Percentiles rank a stretch among this genome's conserved stretches.
These are phyloP conservation scores for Mallotus repandus DNA, from an alignment of 441 rosid genomes.

Conservation along the genomic window DNA sequence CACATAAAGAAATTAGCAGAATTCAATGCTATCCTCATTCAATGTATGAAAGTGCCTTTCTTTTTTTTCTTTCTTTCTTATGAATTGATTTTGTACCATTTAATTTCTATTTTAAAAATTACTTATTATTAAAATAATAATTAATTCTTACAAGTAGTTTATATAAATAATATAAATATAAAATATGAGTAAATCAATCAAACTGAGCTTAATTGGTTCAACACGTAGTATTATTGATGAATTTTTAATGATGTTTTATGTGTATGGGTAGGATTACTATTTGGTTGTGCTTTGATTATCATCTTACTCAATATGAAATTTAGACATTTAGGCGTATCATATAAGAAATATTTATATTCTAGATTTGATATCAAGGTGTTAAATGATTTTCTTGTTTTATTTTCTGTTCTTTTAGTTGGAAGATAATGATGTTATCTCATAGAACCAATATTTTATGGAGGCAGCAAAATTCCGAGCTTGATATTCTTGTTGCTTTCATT, in stretches of 20 bases:
- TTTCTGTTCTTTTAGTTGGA: background rate
- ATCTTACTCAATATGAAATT: background rate
- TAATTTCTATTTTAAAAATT: background rate
- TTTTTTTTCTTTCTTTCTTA: background rate
- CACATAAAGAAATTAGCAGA: background rate
- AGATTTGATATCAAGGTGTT: background rate
- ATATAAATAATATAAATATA: too few species aligned
- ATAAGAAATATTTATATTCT: background rate
- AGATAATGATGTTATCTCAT: background rate
- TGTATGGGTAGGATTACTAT: too few species aligned
- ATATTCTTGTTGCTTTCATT: conserved; percentile 2
- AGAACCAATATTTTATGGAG: background rate
- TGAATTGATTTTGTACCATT: background rate
- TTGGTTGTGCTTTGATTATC: background rate
- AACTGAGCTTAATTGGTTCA: too few species aligned
- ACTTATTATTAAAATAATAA: too few species aligned
- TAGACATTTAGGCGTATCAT: background rate
- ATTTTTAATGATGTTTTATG: background rate
- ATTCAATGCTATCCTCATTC: background rate
- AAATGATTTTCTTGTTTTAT: background rate
- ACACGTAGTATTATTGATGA: too few species aligned
- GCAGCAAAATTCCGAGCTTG: conserved; percentile 14
- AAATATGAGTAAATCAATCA: too few species aligned
- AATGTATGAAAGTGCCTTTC: background rate
- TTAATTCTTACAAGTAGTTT: too few species aligned